phyloP scores from a whole-genome alignment of 306 rosid genomes.

The Vicia villosa region DNA sequence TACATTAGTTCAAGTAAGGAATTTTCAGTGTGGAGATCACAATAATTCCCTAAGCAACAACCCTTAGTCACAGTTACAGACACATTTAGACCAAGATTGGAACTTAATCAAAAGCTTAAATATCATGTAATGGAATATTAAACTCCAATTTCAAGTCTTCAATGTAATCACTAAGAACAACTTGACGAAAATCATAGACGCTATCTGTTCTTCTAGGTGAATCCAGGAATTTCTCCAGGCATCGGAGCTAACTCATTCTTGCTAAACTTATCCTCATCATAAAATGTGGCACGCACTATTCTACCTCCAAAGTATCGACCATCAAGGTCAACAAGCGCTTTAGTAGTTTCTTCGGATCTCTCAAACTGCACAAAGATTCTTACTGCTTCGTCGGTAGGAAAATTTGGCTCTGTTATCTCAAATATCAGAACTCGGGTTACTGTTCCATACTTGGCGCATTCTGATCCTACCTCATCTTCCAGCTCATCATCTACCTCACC shows the following conservation, averaged over 20 bases:
- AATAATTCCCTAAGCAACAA: constrained; percentile 30
- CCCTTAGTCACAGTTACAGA: constrained; percentile 31
- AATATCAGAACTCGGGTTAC: constrained; percentile 95
- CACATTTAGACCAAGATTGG: constrained; percentile 32
- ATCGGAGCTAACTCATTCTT: constrained; percentile 91
- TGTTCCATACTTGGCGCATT: constrained; percentile 89
- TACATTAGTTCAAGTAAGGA: constrained; percentile 24
- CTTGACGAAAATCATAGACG: constrained; percentile 1
- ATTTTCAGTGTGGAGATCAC: constrained; percentile 20
- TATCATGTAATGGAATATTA: constrained; percentile 21
- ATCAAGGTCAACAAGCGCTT: constrained; percentile 90
- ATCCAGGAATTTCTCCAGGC: constrained; percentile 97
- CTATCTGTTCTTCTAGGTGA: constrained; percentile 44
- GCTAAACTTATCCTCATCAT: constrained; percentile 83
- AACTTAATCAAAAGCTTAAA: constrained; percentile 36
- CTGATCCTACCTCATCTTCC: constrained; percentile 97
- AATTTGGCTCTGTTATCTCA: constrained; percentile 93
- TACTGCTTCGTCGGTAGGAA: constrained; percentile 80
- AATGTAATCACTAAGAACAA: constrained; percentile 22
- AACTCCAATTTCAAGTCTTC: constrained; percentile 32
- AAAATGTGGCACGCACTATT: constrained; percentile 80
- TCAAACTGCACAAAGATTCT: constrained; percentile 97
- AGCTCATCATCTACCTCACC: constrained; percentile 99
- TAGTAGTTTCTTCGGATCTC: constrained; percentile 95
- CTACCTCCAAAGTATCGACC: constrained; percentile 95